Evolutionary conservation across 1,139 yeast genomes (phyloP), one percentile per base, ranked within the genome.

Genomic region (Suhomyces terraborum): DNA sequence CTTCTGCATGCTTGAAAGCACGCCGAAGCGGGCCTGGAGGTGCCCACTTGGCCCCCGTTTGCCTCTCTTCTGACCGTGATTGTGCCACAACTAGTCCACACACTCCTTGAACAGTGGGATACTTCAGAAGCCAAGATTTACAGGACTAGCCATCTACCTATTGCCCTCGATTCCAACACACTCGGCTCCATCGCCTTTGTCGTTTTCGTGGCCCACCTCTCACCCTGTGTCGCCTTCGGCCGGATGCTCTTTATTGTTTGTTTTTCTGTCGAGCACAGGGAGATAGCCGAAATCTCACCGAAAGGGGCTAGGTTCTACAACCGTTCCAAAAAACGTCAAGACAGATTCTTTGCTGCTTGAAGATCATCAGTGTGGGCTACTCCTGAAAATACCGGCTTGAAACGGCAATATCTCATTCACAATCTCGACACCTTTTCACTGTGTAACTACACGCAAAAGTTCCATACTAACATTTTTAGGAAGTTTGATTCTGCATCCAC

Each of bases 391-490:
- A 28, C 38, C 23, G 10, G 16, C 19, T 4, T 36, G 39, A 36
- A 36, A 36, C 39, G 14, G 9, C 21, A 16, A 14, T 22, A 24
- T 30, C 24, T 30, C 17, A 17, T 8, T 7, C 3, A 7, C 19
- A 27, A 27, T 16, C 4, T 7, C 31, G 12, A 16, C 24, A 12
- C 32, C 32, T 13, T 20, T 30, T 21, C 32, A 30, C 32, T 21
- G 32, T 21, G 32, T 19, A n/a, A 20, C 8, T 8, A 10, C 23
- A n/a, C 18, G 9, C 21, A 14, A 18, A n/a, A n/a, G n/a, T n/a
- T n/a, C n/a, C n/a, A n/a, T 41, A 41, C 44, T 41, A 41, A 41
- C 44, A 16, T 32, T 20, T 32, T 20, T 32, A 36, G 40, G 30
- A 16, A 17, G 19, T 19, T 36, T 31, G 31, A 31, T 21, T 19